Evolutionary conservation across 257 asterid genomes (phyloP).

Genomic region (Dorcoceras hygrometricum): DNA sequence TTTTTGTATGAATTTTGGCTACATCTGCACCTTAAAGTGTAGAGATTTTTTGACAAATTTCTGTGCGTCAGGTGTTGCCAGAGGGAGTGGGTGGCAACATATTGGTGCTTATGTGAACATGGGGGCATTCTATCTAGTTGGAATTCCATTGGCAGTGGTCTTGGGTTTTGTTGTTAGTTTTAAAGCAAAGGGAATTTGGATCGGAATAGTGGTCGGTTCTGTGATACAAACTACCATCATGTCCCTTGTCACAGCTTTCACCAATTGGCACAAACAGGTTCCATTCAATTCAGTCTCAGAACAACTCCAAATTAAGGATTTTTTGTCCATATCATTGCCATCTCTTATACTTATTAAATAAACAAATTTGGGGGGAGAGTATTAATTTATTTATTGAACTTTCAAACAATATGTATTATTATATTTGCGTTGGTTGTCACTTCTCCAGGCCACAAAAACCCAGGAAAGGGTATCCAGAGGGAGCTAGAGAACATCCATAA

Average conservation of each 20-base stretch:
- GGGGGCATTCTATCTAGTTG: slow-evolving; percentile 45
- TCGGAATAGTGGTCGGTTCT: slow-evolving; percentile 46
- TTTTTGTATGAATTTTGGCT: neutral
- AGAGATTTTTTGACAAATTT: neutral
- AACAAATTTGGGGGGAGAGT: no score
- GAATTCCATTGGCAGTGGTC: slow-evolving; percentile 42
- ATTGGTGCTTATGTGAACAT: slow-evolving; percentile 54
- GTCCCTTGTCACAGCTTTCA: slow-evolving; percentile 34
- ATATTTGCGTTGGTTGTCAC: neutral
- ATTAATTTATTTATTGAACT: no score
- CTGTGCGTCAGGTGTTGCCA: slow-evolving; percentile 45
- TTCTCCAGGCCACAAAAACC: slow-evolving; percentile 33
- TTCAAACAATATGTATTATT: no score
- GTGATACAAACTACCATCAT: slow-evolving; percentile 33
- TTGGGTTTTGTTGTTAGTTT: slow-evolving; percentile 34
- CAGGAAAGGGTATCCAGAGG: slow-evolving; percentile 20
- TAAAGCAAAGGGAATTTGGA: slow-evolving; percentile 55
- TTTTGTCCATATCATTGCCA: no score
- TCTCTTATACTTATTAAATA: no score
- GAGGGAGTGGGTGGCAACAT: slow-evolving; percentile 67
- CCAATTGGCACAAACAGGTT: slow-evolving; percentile 47
- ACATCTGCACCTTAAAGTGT: no score
- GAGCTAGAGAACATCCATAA: no score
- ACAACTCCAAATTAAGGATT: no score
- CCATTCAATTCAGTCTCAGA: no score